Conservation (phyloP, 768 basidiomycete genomes). For the Crucibulum laeve region DNA sequence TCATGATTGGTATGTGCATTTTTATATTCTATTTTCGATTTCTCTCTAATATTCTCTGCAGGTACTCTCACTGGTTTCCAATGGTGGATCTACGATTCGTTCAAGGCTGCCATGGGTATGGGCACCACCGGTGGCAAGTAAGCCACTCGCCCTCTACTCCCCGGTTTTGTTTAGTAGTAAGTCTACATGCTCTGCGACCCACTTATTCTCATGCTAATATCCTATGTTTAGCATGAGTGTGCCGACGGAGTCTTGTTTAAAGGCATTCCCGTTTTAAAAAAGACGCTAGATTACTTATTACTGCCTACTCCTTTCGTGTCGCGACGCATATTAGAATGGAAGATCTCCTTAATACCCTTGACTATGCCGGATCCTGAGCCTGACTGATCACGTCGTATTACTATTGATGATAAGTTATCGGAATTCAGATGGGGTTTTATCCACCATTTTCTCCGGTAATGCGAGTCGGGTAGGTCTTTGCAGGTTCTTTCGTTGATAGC, state of each 20-base stretch:
- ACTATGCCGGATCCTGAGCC: neutral
- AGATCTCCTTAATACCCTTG: conserved; percentile 5
- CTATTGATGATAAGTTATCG: neutral
- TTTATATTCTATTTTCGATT: conserved; percentile 2
- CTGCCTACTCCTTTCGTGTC: conserved; percentile 9
- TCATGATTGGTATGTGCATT: conserved; percentile 68
- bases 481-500: neutral
- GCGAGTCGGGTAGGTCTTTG: neutral
- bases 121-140: conserved; percentile 90
- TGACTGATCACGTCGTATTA: neutral
- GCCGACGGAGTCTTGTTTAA: conserved; percentile 7
- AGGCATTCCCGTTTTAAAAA: conserved; percentile 13
- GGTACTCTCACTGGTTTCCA: conserved; percentile 70
- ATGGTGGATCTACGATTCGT: conserved; percentile 92
- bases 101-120: conserved; percentile 81
- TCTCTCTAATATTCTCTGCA: conserved; percentile 10
- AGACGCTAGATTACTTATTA: conserved; percentile 18
- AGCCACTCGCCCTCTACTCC: conserved; percentile 13
- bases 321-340: conserved; percentile 12
- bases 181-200: neutral
- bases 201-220: neutral
- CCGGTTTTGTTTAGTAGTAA: conserved; percentile 8
- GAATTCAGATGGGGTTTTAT: too few relatives aligned
- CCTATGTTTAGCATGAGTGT: neutral
- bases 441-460: too few relatives aligned